These are phyloP conservation scores for Coprinopsis cinerea DNA, from an alignment of 768 basidiomycete species.

Conservation along the genomic window DNA sequence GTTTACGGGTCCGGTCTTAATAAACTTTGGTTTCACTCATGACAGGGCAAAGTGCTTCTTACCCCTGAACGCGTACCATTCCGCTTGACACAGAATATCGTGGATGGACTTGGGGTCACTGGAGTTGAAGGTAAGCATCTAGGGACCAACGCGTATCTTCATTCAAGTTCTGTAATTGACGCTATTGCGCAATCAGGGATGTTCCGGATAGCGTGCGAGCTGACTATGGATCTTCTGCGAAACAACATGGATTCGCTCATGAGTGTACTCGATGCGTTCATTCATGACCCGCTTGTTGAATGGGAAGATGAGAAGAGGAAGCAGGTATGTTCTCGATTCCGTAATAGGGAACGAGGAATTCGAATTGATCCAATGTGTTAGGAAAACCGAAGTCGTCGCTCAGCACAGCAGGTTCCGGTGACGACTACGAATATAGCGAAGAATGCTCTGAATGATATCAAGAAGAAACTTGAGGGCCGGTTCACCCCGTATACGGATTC, in stretches of 20 bases:
- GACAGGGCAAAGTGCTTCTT: constrained; percentile 71
- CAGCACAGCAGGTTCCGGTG: too few relatives aligned
- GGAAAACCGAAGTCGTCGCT: too few relatives aligned
- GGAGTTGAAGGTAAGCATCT: constrained; percentile 74
- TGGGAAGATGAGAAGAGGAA: constrained; percentile 84
- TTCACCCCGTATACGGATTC: constrained; percentile 50
- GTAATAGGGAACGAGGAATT: too few relatives aligned
- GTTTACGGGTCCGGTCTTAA: background rate
- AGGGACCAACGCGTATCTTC: too few relatives aligned
- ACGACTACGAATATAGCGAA: constrained; percentile 45
- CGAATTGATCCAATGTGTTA: too few relatives aligned
- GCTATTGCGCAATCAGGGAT: constrained; percentile 46
- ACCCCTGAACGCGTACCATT: constrained; percentile 93
- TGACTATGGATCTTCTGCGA: constrained; percentile 80
- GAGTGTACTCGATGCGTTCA: constrained; percentile 94
- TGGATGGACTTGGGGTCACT: constrained; percentile 89
- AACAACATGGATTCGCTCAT: constrained; percentile 90
- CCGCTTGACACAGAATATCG: constrained; percentile 86
- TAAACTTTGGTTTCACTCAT: background rate
- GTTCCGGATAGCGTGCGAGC: constrained; percentile 87
- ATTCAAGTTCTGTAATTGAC: background rate
- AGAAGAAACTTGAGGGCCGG: constrained; percentile 74
- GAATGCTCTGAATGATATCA: constrained; percentile 72
- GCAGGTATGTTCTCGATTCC: constrained; percentile 32
- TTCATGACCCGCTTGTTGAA: constrained; percentile 95